Evolutionary conservation across 1,139 yeast genomes (phyloP), one percentile per base, ranked within the genome.

Genomic region (Candida glucosophila): DNA sequence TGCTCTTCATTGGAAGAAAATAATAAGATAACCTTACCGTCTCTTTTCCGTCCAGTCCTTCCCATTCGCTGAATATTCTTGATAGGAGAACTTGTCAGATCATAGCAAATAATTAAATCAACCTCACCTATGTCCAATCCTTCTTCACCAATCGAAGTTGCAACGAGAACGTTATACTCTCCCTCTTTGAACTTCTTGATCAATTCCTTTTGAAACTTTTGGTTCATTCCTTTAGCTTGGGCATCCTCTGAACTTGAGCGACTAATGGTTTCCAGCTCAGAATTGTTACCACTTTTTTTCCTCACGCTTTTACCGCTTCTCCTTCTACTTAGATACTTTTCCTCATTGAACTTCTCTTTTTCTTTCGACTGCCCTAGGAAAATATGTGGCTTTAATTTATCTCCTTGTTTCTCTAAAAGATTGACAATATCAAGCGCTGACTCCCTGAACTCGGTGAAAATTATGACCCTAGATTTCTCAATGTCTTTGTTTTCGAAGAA

Each of bases 51-150:
- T 10, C 98, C 99, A 0, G 99, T 92, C 56, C 99, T 74, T 17
- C 99, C 99, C 92, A 92, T 83, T 40, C 99, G 63, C 49, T 92
- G 99, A 23, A 92, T 69, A 41, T 82, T 86, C 32, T 93, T 83
- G 31, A 92, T 90, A 0, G 98, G 97, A 24, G 95, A 83, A 17
- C 86, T 68, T 0, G 96, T 86, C 1, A 95, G 83, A 43, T 92
- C 98, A 50, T 77, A 90, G 44, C 96, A 86, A 5, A 90, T 67
- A 39, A 92, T 90, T 40, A 90, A 50, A 49, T 92, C 98, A 27
- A 92, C 98, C 45, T 92, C 97, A 17, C 98, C 97, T 37, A 92
- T 92, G 60, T 92, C 98, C 34, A 92, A 65, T 27, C 99, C 99
- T 61, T 92, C 99, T 49, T 92, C 99, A 23, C 97, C 99, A 46